These are phyloP conservation scores for Pseudogymnoascus sp. DNA, from an alignment of 2,329 filamentous ascomycete species.

Conservation along the genomic window DNA sequence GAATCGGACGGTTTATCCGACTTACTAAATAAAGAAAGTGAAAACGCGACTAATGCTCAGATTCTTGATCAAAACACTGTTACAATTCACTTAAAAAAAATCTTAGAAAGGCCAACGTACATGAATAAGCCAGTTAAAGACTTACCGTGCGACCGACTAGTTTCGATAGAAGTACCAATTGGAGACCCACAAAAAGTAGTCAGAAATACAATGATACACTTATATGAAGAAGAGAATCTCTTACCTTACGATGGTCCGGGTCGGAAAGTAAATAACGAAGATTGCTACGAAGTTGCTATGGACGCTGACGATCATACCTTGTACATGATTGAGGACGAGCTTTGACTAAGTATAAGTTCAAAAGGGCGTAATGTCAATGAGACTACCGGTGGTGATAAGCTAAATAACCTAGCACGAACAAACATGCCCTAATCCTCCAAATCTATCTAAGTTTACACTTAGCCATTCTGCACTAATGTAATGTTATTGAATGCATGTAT, in stretches of 20 bases:
- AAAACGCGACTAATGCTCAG: conserved; percentile 14
- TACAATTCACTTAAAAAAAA: conserved; percentile 15
- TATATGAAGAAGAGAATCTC: conserved; percentile 10
- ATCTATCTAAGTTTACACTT: neutral
- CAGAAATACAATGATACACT: conserved; percentile 4
- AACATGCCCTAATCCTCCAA: neutral
- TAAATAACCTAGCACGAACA: neutral
- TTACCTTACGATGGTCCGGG: conserved; percentile 14
- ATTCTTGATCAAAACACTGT: conserved; percentile 14
- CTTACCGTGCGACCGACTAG: neutral
- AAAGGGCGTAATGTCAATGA: neutral
- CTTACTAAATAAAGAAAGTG: conserved; percentile 10
- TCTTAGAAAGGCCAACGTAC: conserved; percentile 4
- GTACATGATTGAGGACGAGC: conserved; percentile 13
- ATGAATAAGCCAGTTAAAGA: conserved; percentile 13
- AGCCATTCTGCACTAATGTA: neutral
- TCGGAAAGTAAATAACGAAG: conserved; percentile 7
- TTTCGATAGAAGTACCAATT: conserved; percentile 12
- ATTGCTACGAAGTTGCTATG: conserved; percentile 15
- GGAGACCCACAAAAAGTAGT: conserved; percentile 14
- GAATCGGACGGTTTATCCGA: neutral
- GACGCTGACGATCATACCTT: conserved; percentile 15
- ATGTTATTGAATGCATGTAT: neutral
- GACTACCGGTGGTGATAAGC: neutral
- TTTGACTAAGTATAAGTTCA: neutral